Conservation (phyloP, 305 asterid genomes). For the Solanum hybrid region DNA sequence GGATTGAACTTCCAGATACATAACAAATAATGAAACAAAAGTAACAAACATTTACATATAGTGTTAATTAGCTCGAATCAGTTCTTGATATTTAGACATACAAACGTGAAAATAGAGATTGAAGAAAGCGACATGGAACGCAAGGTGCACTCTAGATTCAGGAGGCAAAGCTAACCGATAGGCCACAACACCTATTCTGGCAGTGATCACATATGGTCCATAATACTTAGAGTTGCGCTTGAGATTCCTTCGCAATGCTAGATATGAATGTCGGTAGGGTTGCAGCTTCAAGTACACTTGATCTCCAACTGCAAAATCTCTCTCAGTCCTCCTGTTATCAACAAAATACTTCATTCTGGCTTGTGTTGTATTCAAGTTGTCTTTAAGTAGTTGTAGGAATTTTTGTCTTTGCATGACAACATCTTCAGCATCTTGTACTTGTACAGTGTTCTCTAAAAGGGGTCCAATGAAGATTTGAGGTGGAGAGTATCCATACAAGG, state of each 20-base stretch:
- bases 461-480: not conserved
- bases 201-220: not conserved
- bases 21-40: too few relatives aligned
- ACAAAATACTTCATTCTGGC: not conserved
- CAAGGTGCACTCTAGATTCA: not conserved
- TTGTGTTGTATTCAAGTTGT: not conserved
- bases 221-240: not conserved
- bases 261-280: not conserved
- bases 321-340: not conserved
- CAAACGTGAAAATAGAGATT: too few relatives aligned
- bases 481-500: not conserved
- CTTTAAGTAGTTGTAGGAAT: not conserved
- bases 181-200: not conserved
- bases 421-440: not conserved
- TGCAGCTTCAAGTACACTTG: not conserved
- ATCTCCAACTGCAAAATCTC: not conserved
- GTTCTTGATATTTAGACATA: too few relatives aligned
- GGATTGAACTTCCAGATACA: too few relatives aligned
- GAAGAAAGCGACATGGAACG: not conserved
- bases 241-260: not conserved
- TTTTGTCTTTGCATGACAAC: not conserved
- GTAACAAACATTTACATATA: too few relatives aligned
- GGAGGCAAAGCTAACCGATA: not conserved
- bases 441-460: not conserved
- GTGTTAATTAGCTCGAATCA: too few relatives aligned